Evolutionary conservation across 257 asterid genomes (phyloP).

Genomic region (Knoxia roxburghii): DNA sequence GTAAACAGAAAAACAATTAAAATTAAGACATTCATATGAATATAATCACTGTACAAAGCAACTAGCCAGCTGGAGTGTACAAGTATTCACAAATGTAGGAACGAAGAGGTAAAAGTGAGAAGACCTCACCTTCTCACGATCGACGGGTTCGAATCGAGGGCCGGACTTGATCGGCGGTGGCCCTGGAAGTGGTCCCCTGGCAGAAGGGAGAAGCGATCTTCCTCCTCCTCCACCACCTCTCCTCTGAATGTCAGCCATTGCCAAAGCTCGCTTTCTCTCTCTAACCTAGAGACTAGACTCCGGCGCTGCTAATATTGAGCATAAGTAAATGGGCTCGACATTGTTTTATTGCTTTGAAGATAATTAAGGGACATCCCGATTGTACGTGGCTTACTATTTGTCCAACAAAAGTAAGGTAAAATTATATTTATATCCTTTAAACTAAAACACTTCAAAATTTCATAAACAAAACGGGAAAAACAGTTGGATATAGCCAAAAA

Average conservation of each 20-base stretch:
- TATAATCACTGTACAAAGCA: constrained; percentile 1
- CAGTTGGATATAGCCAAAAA: too few species aligned
- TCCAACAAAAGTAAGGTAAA: too few species aligned
- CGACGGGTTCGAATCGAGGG: constrained; percentile 54
- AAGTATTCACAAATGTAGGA: neutral
- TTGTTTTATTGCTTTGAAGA: too few species aligned
- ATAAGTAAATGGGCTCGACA: too few species aligned
- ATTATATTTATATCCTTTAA: too few species aligned
- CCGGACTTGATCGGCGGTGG: constrained; percentile 23
- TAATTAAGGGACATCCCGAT: too few species aligned
- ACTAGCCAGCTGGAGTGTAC: neutral
- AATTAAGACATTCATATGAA: neutral
- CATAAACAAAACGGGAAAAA: too few species aligned
- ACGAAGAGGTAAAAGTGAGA: neutral
- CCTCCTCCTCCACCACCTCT: constrained; percentile 28
- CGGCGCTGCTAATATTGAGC: too few species aligned
- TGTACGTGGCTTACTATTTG: too few species aligned
- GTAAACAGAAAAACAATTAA: neutral
- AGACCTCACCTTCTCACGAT: constrained; percentile 66
- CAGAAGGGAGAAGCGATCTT: constrained; percentile 43
- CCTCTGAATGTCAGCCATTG: constrained; percentile 60
- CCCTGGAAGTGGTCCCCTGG: constrained; percentile 58
- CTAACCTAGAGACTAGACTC: too few species aligned
- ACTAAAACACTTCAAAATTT: too few species aligned
- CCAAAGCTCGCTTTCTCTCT: neutral